phyloP scores from a whole-genome alignment of 805 yeast genomes.

The Gaillardinia entomophila region DNA sequence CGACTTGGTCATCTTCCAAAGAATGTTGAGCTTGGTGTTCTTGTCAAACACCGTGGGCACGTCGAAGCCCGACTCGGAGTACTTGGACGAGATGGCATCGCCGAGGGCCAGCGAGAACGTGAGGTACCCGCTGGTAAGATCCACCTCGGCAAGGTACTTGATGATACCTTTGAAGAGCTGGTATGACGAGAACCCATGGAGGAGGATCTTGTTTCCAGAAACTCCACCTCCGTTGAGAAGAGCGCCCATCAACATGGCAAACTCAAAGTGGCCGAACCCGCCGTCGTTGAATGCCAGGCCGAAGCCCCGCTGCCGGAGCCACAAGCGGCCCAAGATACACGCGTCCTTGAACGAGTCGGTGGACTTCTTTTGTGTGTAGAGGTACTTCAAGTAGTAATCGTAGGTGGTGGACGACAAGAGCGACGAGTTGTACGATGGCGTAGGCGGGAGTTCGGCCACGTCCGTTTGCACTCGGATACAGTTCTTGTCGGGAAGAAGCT shows the following conservation, averaged over 20 bases:
- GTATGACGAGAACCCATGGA: constrained; percentile 87
- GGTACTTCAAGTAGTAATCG: constrained; percentile 64
- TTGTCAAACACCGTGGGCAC: constrained; percentile 76
- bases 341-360: constrained; percentile 86
- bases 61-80: constrained; percentile 53
- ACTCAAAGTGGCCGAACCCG: constrained; percentile 93
- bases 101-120: constrained; percentile 58
- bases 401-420: constrained; percentile 63
- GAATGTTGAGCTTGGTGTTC: constrained; percentile 66
- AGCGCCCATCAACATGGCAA: constrained; percentile 74
- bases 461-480: constrained; percentile 67
- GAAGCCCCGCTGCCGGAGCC: constrained; percentile 87
- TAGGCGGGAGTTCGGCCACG: constrained; percentile 51
- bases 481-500: constrained; percentile 74
- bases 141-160: constrained; percentile 75
- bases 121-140: constrained; percentile 57
- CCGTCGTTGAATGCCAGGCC: constrained; percentile 56
- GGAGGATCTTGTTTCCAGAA: constrained; percentile 66
- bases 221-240: constrained; percentile 78
- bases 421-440: constrained; percentile 84
- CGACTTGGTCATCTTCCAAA: constrained; percentile 73
- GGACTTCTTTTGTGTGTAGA: constrained; percentile 69
- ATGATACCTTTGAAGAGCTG: constrained; percentile 89
- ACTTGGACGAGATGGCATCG: constrained; percentile 35
- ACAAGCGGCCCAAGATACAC: constrained; percentile 74